phyloP scores from a whole-genome alignment of 225 moss, liverwort and hornwort species.

The Straminergon stramineum region DNA sequence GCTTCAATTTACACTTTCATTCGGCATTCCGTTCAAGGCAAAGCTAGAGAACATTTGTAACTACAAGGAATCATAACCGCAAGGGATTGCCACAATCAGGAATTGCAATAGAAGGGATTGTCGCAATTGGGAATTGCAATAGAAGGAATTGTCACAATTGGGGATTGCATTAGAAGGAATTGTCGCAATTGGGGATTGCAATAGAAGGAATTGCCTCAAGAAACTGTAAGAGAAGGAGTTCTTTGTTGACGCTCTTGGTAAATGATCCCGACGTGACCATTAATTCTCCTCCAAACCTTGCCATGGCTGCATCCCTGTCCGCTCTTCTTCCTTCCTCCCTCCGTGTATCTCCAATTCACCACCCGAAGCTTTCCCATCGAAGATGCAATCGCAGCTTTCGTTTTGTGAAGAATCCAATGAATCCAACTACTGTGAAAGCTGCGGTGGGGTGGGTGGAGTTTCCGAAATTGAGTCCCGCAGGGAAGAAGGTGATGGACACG shows the following conservation, averaged over 20 bases:
- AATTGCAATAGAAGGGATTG: neutral
- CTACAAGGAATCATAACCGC: neutral
- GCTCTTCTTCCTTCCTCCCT: neutral
- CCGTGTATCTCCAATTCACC: neutral
- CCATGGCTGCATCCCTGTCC: neutral
- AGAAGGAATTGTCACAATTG: no score
- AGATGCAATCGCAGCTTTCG: neutral
- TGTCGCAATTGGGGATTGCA: neutral
- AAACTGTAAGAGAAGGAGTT: neutral
- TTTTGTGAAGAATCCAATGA: no score
- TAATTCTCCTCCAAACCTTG: no score
- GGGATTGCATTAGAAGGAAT: neutral
- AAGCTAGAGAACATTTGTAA: neutral
- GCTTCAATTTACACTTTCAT: neutral
- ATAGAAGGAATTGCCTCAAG: neutral
- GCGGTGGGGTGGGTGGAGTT: conserved; percentile 29
- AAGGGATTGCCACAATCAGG: neutral
- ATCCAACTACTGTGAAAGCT: neutral
- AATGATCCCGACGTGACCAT: neutral
- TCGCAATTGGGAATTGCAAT: neutral
- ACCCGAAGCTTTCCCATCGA: neutral
- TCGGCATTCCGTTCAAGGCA: neutral
- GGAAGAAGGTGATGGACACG: conserved; percentile 53
- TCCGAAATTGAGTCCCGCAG: conserved; percentile 48
- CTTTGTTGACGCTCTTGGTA: neutral